A percentile compares a stretch with the other conserved stretches of the same genome.
These are phyloP conservation scores for Phytopythium oedochilum DNA, from an alignment of 352 stramenopile species.

Conservation along the genomic window DNA sequence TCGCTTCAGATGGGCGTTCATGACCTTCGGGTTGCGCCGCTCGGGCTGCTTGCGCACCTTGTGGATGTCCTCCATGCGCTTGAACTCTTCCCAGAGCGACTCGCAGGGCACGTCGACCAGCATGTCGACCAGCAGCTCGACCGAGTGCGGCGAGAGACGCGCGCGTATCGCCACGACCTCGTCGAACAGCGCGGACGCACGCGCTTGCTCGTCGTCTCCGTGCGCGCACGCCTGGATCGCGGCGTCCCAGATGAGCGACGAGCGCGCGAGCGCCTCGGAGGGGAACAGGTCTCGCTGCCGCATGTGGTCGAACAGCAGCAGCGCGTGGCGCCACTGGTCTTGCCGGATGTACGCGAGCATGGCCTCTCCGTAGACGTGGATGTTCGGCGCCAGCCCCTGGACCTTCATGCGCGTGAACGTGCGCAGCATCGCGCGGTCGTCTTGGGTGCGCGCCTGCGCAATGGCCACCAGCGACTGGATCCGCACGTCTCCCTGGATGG, in stretches of 20 bases:
- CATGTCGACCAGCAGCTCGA: conserved; percentile 38
- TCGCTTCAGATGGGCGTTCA: conserved; percentile 61
- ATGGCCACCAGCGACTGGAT: conserved; percentile 63
- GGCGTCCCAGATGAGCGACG: conserved; percentile 61
- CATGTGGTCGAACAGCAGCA: conserved; percentile 74
- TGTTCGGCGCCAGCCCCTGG: conserved; percentile 50
- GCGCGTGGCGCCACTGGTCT: conserved; percentile 57
- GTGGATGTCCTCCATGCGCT: conserved; percentile 40
- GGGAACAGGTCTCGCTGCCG: conserved; percentile 49
- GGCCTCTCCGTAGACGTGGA: conserved; percentile 68
- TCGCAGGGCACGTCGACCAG: conserved; percentile 34
- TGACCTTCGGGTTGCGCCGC: conserved; percentile 26
- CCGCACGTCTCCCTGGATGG: conserved; percentile 40
- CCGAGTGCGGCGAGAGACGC: conserved; percentile 37
- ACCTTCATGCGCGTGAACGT: conserved; percentile 77
- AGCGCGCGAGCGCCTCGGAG: conserved; percentile 21
- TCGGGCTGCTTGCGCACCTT: conserved; percentile 16
- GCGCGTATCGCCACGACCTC: conserved; percentile 34
- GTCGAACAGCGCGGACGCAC: conserved; percentile 37
- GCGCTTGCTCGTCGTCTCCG: conserved; percentile 35
- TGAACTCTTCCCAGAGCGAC: conserved; percentile 56
- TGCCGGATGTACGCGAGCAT: conserved; percentile 63
- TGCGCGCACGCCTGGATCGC: conserved; percentile 44
- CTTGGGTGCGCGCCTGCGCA: conserved; percentile 35
- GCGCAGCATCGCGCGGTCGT: conserved; percentile 48